Evolutionary conservation across 2,329 filamentous ascomycete species (phyloP).

Genomic region (Diaporthe nobilis): DNA sequence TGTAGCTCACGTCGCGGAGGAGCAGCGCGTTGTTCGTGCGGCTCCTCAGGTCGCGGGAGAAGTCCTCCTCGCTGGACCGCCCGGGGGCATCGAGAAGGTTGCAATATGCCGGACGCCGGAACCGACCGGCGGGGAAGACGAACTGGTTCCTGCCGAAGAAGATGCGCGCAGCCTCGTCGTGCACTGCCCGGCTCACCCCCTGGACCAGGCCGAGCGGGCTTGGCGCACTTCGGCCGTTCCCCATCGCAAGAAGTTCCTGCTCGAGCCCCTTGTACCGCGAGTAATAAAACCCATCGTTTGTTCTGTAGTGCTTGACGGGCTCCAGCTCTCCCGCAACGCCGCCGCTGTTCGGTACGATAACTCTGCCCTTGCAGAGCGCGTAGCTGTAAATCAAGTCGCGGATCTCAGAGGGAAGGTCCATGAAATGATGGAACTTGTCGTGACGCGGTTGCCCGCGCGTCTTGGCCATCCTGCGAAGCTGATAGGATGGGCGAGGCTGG

Average conservation of each 20-base stretch:
- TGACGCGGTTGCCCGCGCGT: not conserved
- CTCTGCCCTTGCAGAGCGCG: constrained; percentile 8
- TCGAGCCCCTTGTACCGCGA: constrained; percentile 6
- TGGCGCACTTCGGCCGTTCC: not conserved
- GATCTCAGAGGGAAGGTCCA: constrained; percentile 33
- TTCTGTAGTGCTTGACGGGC: not conserved
- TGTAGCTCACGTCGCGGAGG: constrained; percentile 35
- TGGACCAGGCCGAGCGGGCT: constrained; percentile 18
- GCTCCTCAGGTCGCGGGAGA: not conserved
- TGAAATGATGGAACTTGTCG: constrained; percentile 33
- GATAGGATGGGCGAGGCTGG: not conserved
- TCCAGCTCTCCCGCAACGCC: too few relatives aligned
- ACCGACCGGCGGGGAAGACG: constrained; percentile 12
- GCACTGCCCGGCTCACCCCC: constrained; percentile 25
- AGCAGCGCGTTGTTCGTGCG: constrained; percentile 2
- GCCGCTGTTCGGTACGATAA: constrained; percentile 19
- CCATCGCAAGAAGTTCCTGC: not conserved
- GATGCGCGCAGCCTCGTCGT: constrained; percentile 21
- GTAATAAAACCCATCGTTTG: not conserved
- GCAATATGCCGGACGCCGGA: not conserved
- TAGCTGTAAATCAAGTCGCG: constrained; percentile 29
- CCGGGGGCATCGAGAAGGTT: not conserved
- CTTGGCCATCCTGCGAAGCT: not conserved
- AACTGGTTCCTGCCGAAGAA: constrained; percentile 33
- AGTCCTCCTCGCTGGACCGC: not conserved